These are phyloP conservation scores for Tylopilus sp. DNA, from an alignment of 768 basidiomycete genomes.

Conservation along the genomic window DNA sequence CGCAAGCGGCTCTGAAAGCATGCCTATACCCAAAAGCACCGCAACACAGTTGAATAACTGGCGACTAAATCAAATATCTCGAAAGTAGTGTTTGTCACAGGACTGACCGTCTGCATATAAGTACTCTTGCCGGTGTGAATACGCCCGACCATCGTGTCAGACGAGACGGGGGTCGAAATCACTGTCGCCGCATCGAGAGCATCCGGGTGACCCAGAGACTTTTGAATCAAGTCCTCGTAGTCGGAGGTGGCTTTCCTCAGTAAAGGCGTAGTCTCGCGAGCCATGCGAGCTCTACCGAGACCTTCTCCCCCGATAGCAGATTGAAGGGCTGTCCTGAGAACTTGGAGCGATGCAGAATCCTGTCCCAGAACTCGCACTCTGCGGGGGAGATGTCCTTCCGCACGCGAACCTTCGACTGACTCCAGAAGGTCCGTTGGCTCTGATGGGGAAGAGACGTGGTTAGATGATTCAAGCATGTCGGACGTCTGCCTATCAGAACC, in stretches of 20 bases:
- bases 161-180: background rate
- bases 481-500: constrained; percentile 54
- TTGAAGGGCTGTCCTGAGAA: constrained; percentile 18
- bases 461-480: constrained; percentile 39
- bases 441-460: constrained; percentile 26
- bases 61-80: constrained; percentile 3
- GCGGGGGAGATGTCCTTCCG: constrained; percentile 7
- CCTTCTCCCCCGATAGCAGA: constrained; percentile 16
- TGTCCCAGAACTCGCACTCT: background rate
- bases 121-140: constrained; percentile 57
- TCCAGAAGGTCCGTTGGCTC: background rate
- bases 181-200: background rate
- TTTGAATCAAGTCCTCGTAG: background rate
- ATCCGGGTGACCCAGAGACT: background rate
- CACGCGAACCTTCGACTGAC: background rate
- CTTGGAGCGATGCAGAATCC: constrained; percentile 2
- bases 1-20: constrained; percentile 89
- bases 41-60: constrained; percentile 87
- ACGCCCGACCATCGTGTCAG: constrained; percentile 10
- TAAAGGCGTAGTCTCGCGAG: constrained; percentile 37
- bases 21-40: constrained; percentile 82
- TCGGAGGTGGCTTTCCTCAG: constrained; percentile 36
- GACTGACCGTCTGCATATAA: constrained; percentile 65
- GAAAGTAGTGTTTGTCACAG: background rate
- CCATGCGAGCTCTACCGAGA: background rate